Base-by-base conservation (phyloP, 192 early-diverging fungal genomes). In the Chytriomyces sp. region DNA sequence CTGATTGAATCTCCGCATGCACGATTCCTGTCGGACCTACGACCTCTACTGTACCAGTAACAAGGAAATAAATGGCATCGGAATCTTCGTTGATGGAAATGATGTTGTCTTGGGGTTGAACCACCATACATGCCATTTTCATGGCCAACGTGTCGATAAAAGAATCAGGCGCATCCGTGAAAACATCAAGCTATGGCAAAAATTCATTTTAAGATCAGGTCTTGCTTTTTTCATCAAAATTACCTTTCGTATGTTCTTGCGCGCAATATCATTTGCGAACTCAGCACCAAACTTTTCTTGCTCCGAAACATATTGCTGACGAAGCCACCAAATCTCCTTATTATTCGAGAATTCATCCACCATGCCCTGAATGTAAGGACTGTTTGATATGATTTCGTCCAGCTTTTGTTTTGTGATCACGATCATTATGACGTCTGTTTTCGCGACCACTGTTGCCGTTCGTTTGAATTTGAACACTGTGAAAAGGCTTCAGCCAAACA, bases 271-370 rank as follows among this genome's bases (percentile, higher is more conserved):
- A 32, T 71, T 57, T 12, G 76, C 60, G 52, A 84, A 84, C 64
- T 84, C 82, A 22, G 82, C 65, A 31, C 82, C 82, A 75, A 84
- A 84, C 28, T 77, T 68, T 34, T 72, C 72, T 19, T n/a, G 36
- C 14, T 62, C 65, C 33, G 49, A 49, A 4, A 40, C 32, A 30
- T 56, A 67, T 59, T 66, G 52, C 65, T 77, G 75, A n/a, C 71
- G 41, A 39, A 53, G 49, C 77, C 74, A 77, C 74, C 71, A 76
- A 19, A 36, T 55, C 14, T 61, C 56, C 30, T 78, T 77, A 30
- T 64, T 63, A 12, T 54, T 58, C n/a, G 70, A 68, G 44, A 52
- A 60, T 22, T 71, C 70, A 10, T 74, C 55, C 28, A 72, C 28
- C 54, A 55, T 49, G 31, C 40, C 26, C 31, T 68, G 44, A 7